Conservation (phyloP, 2,329 filamentous ascomycete species). For the Pyrenochaeta sp. region DNA sequence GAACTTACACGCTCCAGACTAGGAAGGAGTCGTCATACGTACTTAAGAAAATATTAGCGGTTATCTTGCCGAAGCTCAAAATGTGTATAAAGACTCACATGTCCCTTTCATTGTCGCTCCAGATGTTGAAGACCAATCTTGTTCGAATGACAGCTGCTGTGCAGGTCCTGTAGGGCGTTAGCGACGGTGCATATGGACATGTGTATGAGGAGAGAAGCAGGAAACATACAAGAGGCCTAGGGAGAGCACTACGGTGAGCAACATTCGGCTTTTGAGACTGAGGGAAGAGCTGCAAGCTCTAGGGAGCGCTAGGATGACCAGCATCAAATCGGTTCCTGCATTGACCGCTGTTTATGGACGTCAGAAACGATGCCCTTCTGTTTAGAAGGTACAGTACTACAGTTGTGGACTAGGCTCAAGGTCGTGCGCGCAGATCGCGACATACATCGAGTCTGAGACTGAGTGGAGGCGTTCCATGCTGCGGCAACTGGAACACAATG, state of each 20-base stretch:
- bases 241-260: constrained; percentile 34
- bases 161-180: constrained; percentile 36
- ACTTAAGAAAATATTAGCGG: constrained; percentile 2
- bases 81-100: constrained; percentile 1
- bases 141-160: constrained; percentile 51
- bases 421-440: constrained; percentile 52
- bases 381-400: constrained; percentile 22
- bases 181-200: not conserved
- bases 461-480: constrained; percentile 49
- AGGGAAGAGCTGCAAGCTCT: constrained; percentile 49
- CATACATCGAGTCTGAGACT: constrained; percentile 17
- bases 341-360: constrained; percentile 5
- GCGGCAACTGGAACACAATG: constrained; percentile 56
- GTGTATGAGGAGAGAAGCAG: not conserved
- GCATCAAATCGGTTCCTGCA: constrained; percentile 41
- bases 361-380: not conserved
- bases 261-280: constrained; percentile 47
- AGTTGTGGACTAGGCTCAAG: constrained; percentile 57
- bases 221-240: constrained; percentile 39
- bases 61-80: not conserved
- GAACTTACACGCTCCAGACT: constrained; percentile 20
- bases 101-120: constrained; percentile 5
- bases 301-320: constrained; percentile 50
- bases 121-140: constrained; percentile 15
- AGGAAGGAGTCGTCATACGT: constrained; percentile 10